Evolutionary conservation across 768 basidiomycete genomes (phyloP).

Genomic region (Mycena polygramma): DNA sequence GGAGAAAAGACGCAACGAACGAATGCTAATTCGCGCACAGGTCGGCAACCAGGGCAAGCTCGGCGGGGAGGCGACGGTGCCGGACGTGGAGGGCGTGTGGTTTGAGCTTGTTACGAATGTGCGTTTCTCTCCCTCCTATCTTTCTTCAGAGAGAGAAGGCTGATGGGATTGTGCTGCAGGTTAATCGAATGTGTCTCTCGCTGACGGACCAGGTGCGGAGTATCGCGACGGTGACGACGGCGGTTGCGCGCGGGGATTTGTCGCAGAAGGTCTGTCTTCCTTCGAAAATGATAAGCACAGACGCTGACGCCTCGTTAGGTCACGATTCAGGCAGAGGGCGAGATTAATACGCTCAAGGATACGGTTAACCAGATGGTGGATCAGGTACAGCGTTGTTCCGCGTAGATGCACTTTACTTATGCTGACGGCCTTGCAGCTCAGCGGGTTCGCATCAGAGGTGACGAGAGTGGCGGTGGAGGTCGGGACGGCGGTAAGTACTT

Average conservation of each 20-base stretch:
- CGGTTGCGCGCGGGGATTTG: conserved; percentile 82
- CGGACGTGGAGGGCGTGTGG: conserved; percentile 84
- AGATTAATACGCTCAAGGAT: not conserved
- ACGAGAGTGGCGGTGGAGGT: not conserved
- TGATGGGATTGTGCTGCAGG: no score
- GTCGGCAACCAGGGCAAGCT: conserved; percentile 36
- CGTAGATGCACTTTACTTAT: not conserved
- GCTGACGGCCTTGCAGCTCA: not conserved
- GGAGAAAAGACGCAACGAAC: no score
- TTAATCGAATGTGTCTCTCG: conserved; percentile 67
- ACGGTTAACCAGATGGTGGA: not conserved
- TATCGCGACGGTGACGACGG: conserved; percentile 82
- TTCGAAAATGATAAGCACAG: not conserved
- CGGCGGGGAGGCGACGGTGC: conserved; percentile 67
- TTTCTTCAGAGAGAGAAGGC: no score
- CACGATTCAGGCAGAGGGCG: not conserved
- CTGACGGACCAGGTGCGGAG: conserved; percentile 81
- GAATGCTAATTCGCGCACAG: not conserved
- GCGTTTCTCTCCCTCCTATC: not conserved
- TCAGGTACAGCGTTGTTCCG: not conserved
- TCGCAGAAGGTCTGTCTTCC: conserved; percentile 69
- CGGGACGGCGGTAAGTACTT: not conserved
- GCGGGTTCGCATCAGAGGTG: not conserved
- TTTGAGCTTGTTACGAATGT: conserved; percentile 80
- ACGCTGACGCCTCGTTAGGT: not conserved